Percentiles rank a stretch among this genome's conserved stretches.
These are phyloP conservation scores for Penicillium canescens DNA, from an alignment of 495 filamentous ascomycete species.

Conservation along the genomic window DNA sequence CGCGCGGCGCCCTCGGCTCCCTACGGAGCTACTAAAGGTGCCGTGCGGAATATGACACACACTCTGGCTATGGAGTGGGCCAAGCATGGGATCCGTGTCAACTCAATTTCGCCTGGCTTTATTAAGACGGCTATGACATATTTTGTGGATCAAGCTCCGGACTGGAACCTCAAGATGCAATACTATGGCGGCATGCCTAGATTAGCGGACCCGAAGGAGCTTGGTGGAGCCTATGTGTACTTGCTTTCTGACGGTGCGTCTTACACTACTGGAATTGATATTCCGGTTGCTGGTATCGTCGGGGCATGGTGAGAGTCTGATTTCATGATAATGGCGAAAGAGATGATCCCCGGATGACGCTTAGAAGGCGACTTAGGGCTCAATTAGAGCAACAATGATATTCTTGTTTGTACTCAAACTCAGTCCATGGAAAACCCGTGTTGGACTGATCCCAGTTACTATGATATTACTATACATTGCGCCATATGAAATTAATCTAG, in stretches of 20 bases:
- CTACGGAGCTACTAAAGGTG: conserved; percentile 33
- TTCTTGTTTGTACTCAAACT: too few species aligned
- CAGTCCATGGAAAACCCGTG: too few species aligned
- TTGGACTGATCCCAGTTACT: too few species aligned
- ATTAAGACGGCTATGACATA: conserved; percentile 41
- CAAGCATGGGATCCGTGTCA: conserved; percentile 46
- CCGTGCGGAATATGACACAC: conserved; percentile 34
- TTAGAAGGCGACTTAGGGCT: too few species aligned
- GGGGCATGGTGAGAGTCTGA: conserved; percentile 36
- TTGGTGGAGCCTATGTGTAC: conserved; percentile 46
- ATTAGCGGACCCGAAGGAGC: conserved; percentile 37
- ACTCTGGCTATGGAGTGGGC: conserved; percentile 51
- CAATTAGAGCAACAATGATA: too few species aligned
- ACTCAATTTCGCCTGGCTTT: conserved; percentile 39
- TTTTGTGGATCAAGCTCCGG: conserved; percentile 36
- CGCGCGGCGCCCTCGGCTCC: conserved; percentile 31
- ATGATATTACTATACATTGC: too few species aligned
- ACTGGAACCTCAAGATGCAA: conserved; percentile 44
- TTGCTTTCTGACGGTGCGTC: conserved; percentile 33
- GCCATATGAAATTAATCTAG: conserved; percentile 15
- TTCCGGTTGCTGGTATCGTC: conserved; percentile 42
- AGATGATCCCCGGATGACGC: too few species aligned
- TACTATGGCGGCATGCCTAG: conserved; percentile 48
- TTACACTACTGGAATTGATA: conserved; percentile 39
- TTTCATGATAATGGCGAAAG: too few species aligned